Evolutionary conservation across 1,284 basidiomycete species (phyloP), one percentile per base, ranked within the genome.

Genomic region (Cutaneotrichosporon cyanovorans): DNA sequence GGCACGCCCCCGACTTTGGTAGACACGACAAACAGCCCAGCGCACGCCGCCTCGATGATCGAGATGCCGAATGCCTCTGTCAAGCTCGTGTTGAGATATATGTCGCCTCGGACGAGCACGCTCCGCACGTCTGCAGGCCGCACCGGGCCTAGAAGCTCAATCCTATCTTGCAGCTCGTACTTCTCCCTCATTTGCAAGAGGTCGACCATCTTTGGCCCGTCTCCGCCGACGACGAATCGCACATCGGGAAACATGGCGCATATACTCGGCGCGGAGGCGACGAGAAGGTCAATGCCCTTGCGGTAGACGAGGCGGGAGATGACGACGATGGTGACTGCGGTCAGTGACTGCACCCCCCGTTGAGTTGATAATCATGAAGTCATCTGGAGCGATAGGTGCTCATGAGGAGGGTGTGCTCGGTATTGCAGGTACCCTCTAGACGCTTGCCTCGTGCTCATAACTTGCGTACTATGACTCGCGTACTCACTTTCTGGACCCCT

Each of bases 51-150:
- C 75, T 99, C 95, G 40, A 98, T 78, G 56, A 95, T 90, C 8
- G 86, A 85, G 55, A 93, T 98, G 0, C 95, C 93, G 61, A 99
- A 99, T 0, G 95, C 81, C 68, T 99, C 93, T 0, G 93, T 99
- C 18, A 99, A 77, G 0, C 88, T 92, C 0, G 93, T 93, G 66
- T 93, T 95, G 73, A 98, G 78, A 71, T 88, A 97, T 54, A 99
- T 92, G 9, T 88, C 78, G 0, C 92, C 91, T 40, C 82, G 79
- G 8, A 77, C 74, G 18, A 98, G 78, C 19, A 96, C 87, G n/a
- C 80, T 77, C 39, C 80, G 79, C 16, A 96, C 95, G 47, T 93
- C 84, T 21, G 79, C 79, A 47, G 85, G 87, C 10, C 78, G 76
- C 4, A 98, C 79, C 2, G 83, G 75, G 0, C 95, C 95, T 0